Conservation (phyloP, 106 monocot genomes). For the Dendrobium chrysotoxum region DNA sequence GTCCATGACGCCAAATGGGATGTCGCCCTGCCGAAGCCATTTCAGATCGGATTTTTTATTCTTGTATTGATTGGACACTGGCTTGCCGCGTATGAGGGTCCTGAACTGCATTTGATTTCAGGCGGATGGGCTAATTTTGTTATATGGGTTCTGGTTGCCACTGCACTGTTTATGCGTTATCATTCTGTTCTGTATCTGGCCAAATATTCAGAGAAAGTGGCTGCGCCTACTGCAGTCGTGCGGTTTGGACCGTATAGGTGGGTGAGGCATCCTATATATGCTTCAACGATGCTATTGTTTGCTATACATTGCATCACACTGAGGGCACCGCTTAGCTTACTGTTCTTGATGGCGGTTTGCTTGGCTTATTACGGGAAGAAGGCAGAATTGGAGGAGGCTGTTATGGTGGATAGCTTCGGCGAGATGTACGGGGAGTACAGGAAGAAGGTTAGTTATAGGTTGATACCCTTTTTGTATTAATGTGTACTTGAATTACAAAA, state of each 20-base stretch:
- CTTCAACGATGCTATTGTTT: constrained; percentile 64
- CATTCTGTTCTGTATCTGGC: constrained; percentile 59
- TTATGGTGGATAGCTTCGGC: constrained; percentile 56
- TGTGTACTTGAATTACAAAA: background rate
- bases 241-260: constrained; percentile 79
- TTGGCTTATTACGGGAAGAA: constrained; percentile 63
- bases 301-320: constrained; percentile 41
- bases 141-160: constrained; percentile 44
- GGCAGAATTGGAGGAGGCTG: constrained; percentile 60
- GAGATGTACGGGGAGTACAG: constrained; percentile 50
- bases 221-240: constrained; percentile 50
- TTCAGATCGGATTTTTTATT: constrained; percentile 26
- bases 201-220: constrained; percentile 72
- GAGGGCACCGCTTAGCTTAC: constrained; percentile 52
- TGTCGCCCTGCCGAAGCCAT: constrained; percentile 23
- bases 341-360: constrained; percentile 37
- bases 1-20: constrained; percentile 69
- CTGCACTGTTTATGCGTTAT: constrained; percentile 55
- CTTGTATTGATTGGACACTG: constrained; percentile 51
- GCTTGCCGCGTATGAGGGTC: constrained; percentile 60
- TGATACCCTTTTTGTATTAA: constrained; percentile 64
- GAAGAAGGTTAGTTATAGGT: constrained; percentile 68
- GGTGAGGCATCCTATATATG: constrained; percentile 75
- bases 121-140: constrained; percentile 64
- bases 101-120: constrained; percentile 48